Conservation (phyloP, 1,284 basidiomycete species). For the Ganoderma lucidum region DNA sequence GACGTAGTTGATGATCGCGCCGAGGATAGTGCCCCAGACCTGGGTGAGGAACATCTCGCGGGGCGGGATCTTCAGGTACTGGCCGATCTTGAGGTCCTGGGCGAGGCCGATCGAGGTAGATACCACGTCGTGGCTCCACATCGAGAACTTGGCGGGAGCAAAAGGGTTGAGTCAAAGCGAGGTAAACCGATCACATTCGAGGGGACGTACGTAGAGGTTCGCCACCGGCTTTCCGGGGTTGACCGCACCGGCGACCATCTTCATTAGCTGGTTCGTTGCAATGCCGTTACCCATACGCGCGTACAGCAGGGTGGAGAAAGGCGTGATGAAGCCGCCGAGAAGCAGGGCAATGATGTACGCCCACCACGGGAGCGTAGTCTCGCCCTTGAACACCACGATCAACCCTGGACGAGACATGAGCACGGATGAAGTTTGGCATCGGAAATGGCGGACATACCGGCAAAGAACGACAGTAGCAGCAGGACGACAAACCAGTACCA, state of each 20-base stretch:
- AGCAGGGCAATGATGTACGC: constrained; percentile 56
- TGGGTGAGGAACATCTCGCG: constrained; percentile 75
- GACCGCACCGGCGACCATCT: constrained; percentile 71
- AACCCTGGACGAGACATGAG: constrained; percentile 41
- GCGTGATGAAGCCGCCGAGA: constrained; percentile 44
- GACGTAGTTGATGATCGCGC: constrained; percentile 48
- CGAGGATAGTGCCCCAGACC: constrained; percentile 70
- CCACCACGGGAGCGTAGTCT: constrained; percentile 72
- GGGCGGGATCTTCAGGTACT: constrained; percentile 82
- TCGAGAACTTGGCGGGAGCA: constrained; percentile 54
- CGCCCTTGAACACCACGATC: constrained; percentile 61
- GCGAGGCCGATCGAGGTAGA: constrained; percentile 55
- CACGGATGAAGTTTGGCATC: neutral
- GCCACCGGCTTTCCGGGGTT: constrained; percentile 72
- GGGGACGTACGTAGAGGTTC: constrained; percentile 63
- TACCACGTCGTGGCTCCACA: constrained; percentile 70
- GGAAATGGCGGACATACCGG: constrained; percentile 46
- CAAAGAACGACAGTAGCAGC: constrained; percentile 57
- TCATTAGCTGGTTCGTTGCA: constrained; percentile 66
- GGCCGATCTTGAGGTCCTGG: constrained; percentile 62
- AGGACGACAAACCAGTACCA: constrained; percentile 63
- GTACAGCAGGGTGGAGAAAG: constrained; percentile 50
- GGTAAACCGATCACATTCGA: neutral
- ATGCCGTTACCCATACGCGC: constrained; percentile 68
- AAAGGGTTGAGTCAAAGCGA: constrained; percentile 7